Base-by-base conservation (phyloP, 179 eudicot species). In the Sideroxylon spinosum region DNA sequence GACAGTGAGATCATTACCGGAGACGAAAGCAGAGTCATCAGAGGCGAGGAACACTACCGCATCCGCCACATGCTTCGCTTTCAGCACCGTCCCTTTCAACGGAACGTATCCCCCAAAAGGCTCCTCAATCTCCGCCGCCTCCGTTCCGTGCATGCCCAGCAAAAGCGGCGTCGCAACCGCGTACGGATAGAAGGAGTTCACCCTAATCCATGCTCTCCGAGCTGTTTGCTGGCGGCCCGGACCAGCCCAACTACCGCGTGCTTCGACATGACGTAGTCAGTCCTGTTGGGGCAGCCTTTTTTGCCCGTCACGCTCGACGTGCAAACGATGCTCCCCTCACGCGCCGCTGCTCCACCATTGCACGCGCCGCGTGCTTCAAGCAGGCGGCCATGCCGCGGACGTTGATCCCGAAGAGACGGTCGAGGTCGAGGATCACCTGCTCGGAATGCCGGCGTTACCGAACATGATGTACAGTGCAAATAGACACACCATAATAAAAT, bases 1-100 rank as follows among this genome's bases (percentile, higher is more conserved):
- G 55, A 50, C 55, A 7, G 13, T 12, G 8, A 49, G 52, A 49
- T 49, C 52, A 10, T 49, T 49, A 5, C 86, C 86, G 19, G 80
- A 80, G 48, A 86, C 66, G 20, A 78, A 86, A 16, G 81, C 84
- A 7, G 88, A 86, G 20, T 86, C 78, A 14, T 80, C 84, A 2
- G 82, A 83, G 2, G 81, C 86, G 5, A 84, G 57, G 76, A 84
- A 84, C 69, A 79, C 8, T 14, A 69, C 85, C 1, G 85, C 85
- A 20, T 84, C 82, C 0, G 87, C 85, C 20, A 84, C 76, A 8
- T 84, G 59, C 52, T 46, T 62, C 4, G 44, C 65, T 28, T 77
- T 79, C 44, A 84, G 48, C 17, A 60, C 81, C 17, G 20, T 52
- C 20, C 74, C 82, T 79, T 81, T 84, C 64, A 84, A 70, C 62